phyloP scores from a whole-genome alignment of 2,329 filamentous ascomycete species.

The Arthrobotrys musiformis region DNA sequence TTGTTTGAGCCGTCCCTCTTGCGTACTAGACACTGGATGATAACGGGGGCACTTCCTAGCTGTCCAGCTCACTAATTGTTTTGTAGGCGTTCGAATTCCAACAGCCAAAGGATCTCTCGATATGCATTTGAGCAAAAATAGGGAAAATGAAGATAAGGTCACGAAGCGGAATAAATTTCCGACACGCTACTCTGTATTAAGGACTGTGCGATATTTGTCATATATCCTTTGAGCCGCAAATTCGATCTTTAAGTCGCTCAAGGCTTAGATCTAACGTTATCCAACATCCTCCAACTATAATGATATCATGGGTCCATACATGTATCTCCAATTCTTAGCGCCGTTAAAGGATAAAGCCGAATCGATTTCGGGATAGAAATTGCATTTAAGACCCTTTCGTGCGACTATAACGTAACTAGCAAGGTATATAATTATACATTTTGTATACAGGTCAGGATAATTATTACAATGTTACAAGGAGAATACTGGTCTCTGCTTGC shows the following conservation, averaged over 20 bases:
- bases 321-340: too few species aligned
- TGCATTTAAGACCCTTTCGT: too few species aligned
- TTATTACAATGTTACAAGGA: not conserved
- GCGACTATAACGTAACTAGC: not conserved
- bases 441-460: not conserved
- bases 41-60: not conserved
- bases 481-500: not conserved
- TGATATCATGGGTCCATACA: too few species aligned
- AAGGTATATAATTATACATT: slow-evolving; percentile 9
- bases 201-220: not conserved
- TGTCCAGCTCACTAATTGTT: too few species aligned
- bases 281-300: too few species aligned
- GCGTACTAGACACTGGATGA: not conserved
- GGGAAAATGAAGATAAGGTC: not conserved
- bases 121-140: not conserved
- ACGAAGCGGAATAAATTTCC: not conserved
- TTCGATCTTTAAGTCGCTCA: not conserved
- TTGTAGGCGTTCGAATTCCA: too few species aligned
- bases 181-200: not conserved
- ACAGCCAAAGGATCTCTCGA: not conserved
- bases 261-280: not conserved
- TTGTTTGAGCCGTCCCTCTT: not conserved
- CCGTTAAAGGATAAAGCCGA: too few species aligned
- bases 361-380: too few species aligned
- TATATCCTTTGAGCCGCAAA: not conserved